Base-by-base conservation (phyloP, 225 moss, liverwort and hornwort species). In the Physcomitrium patens region DNA sequence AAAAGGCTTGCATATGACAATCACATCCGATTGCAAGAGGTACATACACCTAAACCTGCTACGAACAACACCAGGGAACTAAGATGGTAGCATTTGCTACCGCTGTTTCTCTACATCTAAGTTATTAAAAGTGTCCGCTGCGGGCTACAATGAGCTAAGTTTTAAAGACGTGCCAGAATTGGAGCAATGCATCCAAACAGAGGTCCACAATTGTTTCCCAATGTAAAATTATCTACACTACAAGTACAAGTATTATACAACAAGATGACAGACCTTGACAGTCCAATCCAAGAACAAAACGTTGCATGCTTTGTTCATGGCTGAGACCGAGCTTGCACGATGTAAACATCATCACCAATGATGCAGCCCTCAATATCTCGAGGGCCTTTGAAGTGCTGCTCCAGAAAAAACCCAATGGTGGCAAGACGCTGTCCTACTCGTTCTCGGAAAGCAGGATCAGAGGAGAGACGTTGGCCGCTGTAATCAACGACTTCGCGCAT, bases 331-430 rank as follows among this genome's bases (percentile, higher is more conserved):
- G 83, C 74, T 74, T 88, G 88, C 70, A 88, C 86, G 46, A 88
- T 70, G 69, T 78, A 86, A 46, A 88, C 69, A 24, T 82, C 78
- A 17, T 81, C 69, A 6, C 76, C 88, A 49, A 83, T 78, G 24
- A 86, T 76, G 67, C 78, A 86, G 1, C 88, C 88, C 53, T 88
- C 86, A 6, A 88, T 79, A 49, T 86, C 88, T 59, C 83, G 88
- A 13, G 88, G 56, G 22, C 61, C 56, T 24, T 73, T 72, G 63
- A 86, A 88, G 24, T 78, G 82, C 41, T 86, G 80, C 56, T 88
- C 86, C 54, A 88, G 62, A 53, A 86, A 86, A 59, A 73, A 80
- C 1, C 88, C 86, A 3, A 88, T 59, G 23, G 77, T 77, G 1
- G 83, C 86, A 17, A 88, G 78, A 14, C 83, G 80, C 71, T 78